These are phyloP conservation scores for Ascoidea tarda DNA, from an alignment of 805 yeast genomes.

Conservation along the genomic window DNA sequence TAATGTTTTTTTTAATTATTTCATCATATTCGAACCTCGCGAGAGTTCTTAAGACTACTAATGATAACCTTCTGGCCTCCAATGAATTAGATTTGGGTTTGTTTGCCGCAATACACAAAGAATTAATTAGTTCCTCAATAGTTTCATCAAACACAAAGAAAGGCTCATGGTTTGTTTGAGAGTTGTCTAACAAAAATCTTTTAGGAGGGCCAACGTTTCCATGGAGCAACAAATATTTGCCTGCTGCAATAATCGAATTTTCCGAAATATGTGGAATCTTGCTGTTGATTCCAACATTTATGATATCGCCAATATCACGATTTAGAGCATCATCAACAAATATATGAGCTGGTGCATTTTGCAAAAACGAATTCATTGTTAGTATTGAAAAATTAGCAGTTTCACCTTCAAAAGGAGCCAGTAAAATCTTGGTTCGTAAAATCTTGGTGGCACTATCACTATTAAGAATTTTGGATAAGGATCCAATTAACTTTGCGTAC, in stretches of 20 bases:
- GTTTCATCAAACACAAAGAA: slow-evolving; percentile 30
- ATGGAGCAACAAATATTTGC: slow-evolving; percentile 54
- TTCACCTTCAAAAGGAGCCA: slow-evolving; percentile 25
- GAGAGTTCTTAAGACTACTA: slow-evolving; percentile 64
- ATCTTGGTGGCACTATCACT: slow-evolving; percentile 49
- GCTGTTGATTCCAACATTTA: slow-evolving; percentile 29
- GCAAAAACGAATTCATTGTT: slow-evolving; percentile 67
- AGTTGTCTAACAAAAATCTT: slow-evolving; percentile 4
- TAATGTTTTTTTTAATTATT: slow-evolving; percentile 37
- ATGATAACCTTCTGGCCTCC: slow-evolving; percentile 68
- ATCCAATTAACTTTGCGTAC: slow-evolving; percentile 67
- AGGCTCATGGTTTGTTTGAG: slow-evolving; percentile 15
- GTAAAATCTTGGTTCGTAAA: slow-evolving; percentile 43
- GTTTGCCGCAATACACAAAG: slow-evolving; percentile 33
- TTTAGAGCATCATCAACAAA: slow-evolving; percentile 33
- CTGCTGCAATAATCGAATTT: slow-evolving; percentile 66
- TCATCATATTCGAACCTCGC: slow-evolving; percentile 43
- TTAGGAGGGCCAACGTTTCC: slow-evolving; percentile 26
- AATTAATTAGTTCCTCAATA: slow-evolving; percentile 28
- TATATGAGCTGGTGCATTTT: slow-evolving; percentile 57
- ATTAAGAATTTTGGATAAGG: slow-evolving; percentile 54
- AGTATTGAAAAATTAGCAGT: slow-evolving; percentile 51
- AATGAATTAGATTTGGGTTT: slow-evolving; percentile 45
- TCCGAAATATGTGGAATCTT: slow-evolving; percentile 45
- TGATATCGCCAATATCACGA: slow-evolving; percentile 32